Evolutionary conservation across 1,139 yeast species (phyloP).

Genomic region (Yamadazyma siamensis): DNA sequence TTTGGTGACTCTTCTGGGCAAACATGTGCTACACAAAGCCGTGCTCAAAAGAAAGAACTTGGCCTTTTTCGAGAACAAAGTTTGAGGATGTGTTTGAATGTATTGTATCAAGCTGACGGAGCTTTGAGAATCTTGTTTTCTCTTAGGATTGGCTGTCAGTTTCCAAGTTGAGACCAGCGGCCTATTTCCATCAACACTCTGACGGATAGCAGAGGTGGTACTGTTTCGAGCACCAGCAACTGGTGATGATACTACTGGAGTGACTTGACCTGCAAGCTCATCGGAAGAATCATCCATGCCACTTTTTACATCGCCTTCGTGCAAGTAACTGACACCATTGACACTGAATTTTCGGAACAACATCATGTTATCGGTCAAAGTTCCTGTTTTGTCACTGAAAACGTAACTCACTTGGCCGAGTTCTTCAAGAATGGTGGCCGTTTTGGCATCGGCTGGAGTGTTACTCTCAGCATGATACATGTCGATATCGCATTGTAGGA

Average conservation of each 20-base stretch:
- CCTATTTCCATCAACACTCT: slow-evolving; percentile 25
- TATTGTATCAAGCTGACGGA: slow-evolving; percentile 61
- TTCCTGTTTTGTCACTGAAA: slow-evolving; percentile 96
- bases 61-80: slow-evolving; percentile 68
- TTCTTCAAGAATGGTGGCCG: slow-evolving; percentile 94
- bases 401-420: slow-evolving; percentile 94
- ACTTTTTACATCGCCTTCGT: slow-evolving; percentile 54
- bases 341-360: slow-evolving; percentile 78
- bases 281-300: not conserved
- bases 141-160: slow-evolving; percentile 37
- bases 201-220: slow-evolving; percentile 31
- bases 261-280: not conserved
- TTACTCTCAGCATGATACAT: slow-evolving; percentile 84
- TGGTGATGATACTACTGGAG: too few species aligned
- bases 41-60: slow-evolving; percentile 75
- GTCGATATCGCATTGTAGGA: slow-evolving; percentile 87
- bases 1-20: slow-evolving; percentile 48
- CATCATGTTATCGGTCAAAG: slow-evolving; percentile 90
- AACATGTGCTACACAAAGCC: slow-evolving; percentile 87
- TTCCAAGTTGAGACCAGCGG: slow-evolving; percentile 28
- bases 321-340: slow-evolving; percentile 88
- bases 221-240: slow-evolving; percentile 3
- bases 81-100: slow-evolving; percentile 68
- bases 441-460: slow-evolving; percentile 92
- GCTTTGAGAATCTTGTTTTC: slow-evolving; percentile 22